Evolutionary conservation across 2,329 filamentous ascomycete genomes (phyloP).

Genomic region (Neoarthrinium moseri): DNA sequence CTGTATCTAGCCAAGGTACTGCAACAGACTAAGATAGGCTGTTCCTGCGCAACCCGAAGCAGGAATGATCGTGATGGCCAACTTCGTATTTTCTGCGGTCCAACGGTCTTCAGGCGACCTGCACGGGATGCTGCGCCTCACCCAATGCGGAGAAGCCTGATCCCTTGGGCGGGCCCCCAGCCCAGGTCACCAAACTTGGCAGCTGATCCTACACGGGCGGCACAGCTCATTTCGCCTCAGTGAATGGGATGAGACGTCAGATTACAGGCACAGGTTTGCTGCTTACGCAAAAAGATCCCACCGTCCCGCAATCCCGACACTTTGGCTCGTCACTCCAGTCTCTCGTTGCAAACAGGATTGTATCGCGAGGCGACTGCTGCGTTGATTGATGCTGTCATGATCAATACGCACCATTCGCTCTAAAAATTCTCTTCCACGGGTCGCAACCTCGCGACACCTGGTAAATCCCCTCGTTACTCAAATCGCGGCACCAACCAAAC

Average conservation of each 20-base stretch:
- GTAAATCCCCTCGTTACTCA: neutral
- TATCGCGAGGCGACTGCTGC: neutral
- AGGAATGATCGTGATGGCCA: neutral
- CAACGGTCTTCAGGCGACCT: too few relatives aligned
- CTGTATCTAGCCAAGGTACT: too few relatives aligned
- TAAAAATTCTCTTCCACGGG: neutral
- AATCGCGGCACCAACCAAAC: neutral
- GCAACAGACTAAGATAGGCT: too few relatives aligned
- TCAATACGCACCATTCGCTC: neutral
- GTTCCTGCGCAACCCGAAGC: too few relatives aligned
- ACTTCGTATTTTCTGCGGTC: neutral
- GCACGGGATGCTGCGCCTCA: conserved; percentile 2
- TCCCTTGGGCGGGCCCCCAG: too few relatives aligned
- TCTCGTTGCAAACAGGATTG: neutral
- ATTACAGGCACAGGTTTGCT: too few relatives aligned
- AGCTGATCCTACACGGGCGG: too few relatives aligned
- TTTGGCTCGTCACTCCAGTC: neutral
- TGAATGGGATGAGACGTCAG: too few relatives aligned
- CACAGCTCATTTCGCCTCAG: neutral
- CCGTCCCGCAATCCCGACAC: neutral
- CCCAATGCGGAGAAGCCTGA: conserved; percentile 2
- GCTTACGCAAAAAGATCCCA: neutral
- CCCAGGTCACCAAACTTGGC: too few relatives aligned
- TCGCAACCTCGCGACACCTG: neutral
- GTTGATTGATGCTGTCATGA: neutral